Evolutionary conservation across 78 protist genomes (phyloP).

Genomic region (Dictyostelium purpureum): DNA sequence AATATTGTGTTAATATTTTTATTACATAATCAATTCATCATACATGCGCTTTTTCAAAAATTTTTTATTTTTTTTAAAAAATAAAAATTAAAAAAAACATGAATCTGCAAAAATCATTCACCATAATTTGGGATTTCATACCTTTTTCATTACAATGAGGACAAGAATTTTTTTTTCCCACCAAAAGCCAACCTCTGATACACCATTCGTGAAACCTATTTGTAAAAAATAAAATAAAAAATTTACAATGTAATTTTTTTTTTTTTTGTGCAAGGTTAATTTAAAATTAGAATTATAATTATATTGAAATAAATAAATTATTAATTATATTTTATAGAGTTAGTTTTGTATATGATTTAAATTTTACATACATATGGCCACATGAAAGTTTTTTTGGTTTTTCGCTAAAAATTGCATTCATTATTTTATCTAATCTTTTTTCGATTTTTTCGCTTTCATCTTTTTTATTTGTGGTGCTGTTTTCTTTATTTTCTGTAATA

Average conservation of each 20-base stretch:
- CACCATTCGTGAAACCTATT: slow-evolving; percentile 41
- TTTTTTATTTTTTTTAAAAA: not conserved
- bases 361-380: not conserved
- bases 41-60: not conserved
- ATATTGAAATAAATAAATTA: not conserved
- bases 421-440: slow-evolving; percentile 9
- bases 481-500: not conserved
- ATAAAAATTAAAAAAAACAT: not conserved
- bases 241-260: no score
- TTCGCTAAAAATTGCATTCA: slow-evolving; percentile 50
- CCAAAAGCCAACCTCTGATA: slow-evolving; percentile 55
- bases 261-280: not conserved
- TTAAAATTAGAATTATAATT: not conserved
- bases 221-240: no score
- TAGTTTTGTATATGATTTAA: no score
- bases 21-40: no score
- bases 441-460: not conserved
- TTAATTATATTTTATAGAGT: not conserved
- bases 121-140: no score
- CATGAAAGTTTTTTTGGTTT: slow-evolving; percentile 46
- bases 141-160: slow-evolving; percentile 72
- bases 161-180: slow-evolving; percentile 49
- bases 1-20: not conserved
- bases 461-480: not conserved
- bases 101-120: no score